Conservation (phyloP, 192 early-diverging fungal genomes). For the Phlyctochytrium bullatum region DNA sequence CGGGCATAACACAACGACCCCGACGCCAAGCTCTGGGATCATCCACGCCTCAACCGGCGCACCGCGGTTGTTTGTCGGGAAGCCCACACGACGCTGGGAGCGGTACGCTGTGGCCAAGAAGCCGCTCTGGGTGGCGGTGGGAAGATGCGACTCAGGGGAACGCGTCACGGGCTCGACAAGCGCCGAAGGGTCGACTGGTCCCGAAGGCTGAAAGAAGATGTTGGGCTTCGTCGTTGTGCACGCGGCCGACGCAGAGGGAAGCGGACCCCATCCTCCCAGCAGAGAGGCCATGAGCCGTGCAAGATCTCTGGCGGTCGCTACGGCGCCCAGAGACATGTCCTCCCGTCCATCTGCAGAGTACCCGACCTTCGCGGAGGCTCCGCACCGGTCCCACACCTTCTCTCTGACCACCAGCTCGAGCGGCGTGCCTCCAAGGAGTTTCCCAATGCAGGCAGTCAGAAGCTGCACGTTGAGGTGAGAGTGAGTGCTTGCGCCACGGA, state of each 20-base stretch:
- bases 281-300: conserved; percentile 4
- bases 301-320: conserved; percentile 14
- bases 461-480: conserved; percentile 15
- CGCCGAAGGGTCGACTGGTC: neutral
- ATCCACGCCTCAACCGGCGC: conserved; percentile 7
- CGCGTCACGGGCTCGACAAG: neutral
- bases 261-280: conserved; percentile 17
- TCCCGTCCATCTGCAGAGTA: conserved; percentile 12
- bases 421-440: neutral
- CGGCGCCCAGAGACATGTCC: conserved; percentile 9
- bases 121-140: conserved; percentile 10
- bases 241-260: neutral
- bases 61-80: neutral
- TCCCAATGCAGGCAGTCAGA: neutral
- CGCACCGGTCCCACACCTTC: conserved; percentile 10
- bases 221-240: neutral
- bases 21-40: conserved; percentile 17
- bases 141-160: neutral
- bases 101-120: conserved; percentile 15
- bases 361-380: conserved; percentile 11
- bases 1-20: conserved; percentile 6
- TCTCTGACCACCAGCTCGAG: conserved; percentile 18
- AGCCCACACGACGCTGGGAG: conserved; percentile 5
- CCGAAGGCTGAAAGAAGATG: conserved; percentile 1
- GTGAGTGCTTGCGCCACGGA: neutral